Evolutionary conservation across 1,139 yeast genomes (phyloP), one percentile per base, ranked within the genome.

Genomic region (Geotrichum bryndzae): DNA sequence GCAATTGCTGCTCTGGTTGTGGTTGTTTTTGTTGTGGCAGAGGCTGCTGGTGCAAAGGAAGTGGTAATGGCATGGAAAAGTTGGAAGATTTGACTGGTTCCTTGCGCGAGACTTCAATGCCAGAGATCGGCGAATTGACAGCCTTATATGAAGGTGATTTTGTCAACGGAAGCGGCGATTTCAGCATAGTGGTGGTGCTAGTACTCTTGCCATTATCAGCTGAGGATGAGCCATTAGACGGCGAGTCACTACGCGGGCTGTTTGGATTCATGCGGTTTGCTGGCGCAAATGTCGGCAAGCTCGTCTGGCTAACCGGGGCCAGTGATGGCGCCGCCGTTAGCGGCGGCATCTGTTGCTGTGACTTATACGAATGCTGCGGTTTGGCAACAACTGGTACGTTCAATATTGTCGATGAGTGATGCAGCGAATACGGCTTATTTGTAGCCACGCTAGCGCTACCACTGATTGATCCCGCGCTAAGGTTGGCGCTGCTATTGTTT

Each of bases 321-420:
- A 35, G 15, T 11, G 41, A 13, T 11, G 41, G 41, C 2, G 41
- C 41, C 3, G 41, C 41, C 2, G 15, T 3, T 35, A 35, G 41
- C 41, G 11, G 8, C 41, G 41, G 11, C 8, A 13, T 60, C 60
- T 27, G 65, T 41, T 38, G 66, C 27, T 25, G 27, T 4, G 27
- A 4, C 27, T 22, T 62, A 57, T 31, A 62, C 54, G 38, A 62
- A 56, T 35, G 63, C 48, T 53, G 60, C 3, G 56, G 64, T 56
- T 57, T 64, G 58, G 62, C 58, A 51, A 61, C 61, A 48, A 64
- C 58, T 35, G 66, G 56, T 58, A 57, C 50, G 59, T 58, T 41
- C 50, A 53, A 33, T 51, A 61, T 38, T 45, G 62, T 53, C 51
- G 58, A 56, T 15, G 54, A 51, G 50, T 50, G 64, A 22, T 54